phyloP scores from a whole-genome alignment of 768 basidiomycete genomes.

The Strobilomyces dryophilus region DNA sequence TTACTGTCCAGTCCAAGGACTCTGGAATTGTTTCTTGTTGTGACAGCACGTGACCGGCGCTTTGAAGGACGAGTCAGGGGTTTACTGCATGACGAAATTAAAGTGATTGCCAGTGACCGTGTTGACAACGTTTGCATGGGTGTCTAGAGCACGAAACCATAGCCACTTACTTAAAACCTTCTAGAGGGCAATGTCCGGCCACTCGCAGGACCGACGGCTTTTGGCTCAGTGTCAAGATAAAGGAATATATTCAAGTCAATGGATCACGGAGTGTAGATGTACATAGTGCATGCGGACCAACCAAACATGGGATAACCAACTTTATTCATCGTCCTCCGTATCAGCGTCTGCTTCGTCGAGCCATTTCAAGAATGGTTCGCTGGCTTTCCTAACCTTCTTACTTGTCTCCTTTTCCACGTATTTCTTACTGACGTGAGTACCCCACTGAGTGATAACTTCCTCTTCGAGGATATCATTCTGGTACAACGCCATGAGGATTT shows the following conservation, averaged over 20 bases:
- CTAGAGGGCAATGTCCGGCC: no score
- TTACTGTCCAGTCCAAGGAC: no score
- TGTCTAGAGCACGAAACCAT: no score
- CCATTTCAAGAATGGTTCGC: slow-evolving; percentile 96
- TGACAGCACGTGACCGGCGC: no score
- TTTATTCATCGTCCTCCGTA: slow-evolving; percentile 30
- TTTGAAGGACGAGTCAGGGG: no score
- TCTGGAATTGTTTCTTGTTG: no score
- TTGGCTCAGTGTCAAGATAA: neutral
- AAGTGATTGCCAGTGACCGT: no score
- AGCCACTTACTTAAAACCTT: no score
- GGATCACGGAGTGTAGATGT: slow-evolving; percentile 9
- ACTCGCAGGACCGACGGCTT: no score
- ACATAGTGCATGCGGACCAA: neutral
- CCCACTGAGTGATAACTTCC: slow-evolving; percentile 87
- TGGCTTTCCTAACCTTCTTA: slow-evolving; percentile 94
- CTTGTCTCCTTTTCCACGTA: slow-evolving; percentile 92
- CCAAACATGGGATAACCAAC: neutral
- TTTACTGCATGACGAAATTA: no score
- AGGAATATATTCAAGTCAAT: slow-evolving; percentile 4
- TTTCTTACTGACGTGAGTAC: slow-evolving; percentile 94
- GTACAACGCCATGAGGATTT: slow-evolving; percentile 92
- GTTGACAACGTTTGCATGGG: no score
- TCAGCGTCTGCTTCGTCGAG: slow-evolving; percentile 85
- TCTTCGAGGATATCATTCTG: slow-evolving; percentile 92